A percentile compares a stretch with the other conserved stretches of the same genome.
Evolutionary conservation across 257 asterid genomes (phyloP).

Genomic region (Solanum pennellii): DNA sequence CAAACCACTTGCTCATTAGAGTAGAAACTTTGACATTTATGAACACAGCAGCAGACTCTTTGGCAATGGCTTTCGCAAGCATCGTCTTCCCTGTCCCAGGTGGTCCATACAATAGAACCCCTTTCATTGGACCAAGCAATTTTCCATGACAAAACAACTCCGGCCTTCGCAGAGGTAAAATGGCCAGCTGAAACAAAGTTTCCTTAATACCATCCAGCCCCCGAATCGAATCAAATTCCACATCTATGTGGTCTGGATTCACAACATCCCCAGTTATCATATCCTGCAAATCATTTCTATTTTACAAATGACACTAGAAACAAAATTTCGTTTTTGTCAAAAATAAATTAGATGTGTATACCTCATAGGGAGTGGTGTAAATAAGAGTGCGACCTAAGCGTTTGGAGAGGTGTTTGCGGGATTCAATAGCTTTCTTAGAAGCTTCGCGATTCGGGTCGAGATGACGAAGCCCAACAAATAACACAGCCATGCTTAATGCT

Average conservation of each 20-base stretch:
- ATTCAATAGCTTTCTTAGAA: neutral
- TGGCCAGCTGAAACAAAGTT: slow-evolving; percentile 66
- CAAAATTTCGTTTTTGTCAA: neutral
- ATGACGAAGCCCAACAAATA: neutral
- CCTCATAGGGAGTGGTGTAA: slow-evolving; percentile 1
- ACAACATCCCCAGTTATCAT: slow-evolving; percentile 88
- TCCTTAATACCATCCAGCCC: slow-evolving; percentile 78
- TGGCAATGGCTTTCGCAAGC: slow-evolving; percentile 98
- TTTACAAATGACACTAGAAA: neutral
- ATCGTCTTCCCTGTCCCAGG: slow-evolving; percentile 99
- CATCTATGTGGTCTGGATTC: slow-evolving; percentile 75
- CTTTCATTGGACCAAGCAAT: slow-evolving; percentile 94
- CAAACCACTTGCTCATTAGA: slow-evolving; percentile 97
- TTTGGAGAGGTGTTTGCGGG: slow-evolving; percentile 2
- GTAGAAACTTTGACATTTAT: slow-evolving; percentile 78
- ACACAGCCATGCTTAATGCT: neutral
- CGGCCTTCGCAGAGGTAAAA: slow-evolving; percentile 78
- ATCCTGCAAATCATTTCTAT: slow-evolving; percentile 30
- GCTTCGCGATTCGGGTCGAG: slow-evolving; percentile 7
- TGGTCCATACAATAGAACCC: slow-evolving; percentile 88
- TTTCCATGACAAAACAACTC: slow-evolving; percentile 75
- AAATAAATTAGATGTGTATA: neutral
- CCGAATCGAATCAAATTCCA: slow-evolving; percentile 74
- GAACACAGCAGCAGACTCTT: slow-evolving; percentile 89
- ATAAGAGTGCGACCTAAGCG: slow-evolving; percentile 3